phyloP scores from a whole-genome alignment of 179 eudicot genomes.

The Gypsophila paniculata region DNA sequence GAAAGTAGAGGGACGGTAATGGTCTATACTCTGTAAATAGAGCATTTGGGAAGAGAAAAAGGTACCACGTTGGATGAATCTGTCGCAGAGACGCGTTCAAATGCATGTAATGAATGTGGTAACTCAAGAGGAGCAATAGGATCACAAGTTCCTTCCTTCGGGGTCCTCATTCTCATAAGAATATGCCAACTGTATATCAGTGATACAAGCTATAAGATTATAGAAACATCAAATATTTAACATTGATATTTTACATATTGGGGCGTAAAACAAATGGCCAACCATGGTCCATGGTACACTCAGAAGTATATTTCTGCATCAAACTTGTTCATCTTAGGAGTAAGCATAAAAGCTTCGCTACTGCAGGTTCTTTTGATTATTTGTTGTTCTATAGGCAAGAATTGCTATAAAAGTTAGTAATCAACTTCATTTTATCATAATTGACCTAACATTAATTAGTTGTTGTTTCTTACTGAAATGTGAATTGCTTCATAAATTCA shows the following conservation, averaged over 20 bases:
- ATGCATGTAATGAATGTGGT: slow-evolving; percentile 93
- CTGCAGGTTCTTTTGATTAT: no score
- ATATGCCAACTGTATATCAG: slow-evolving; percentile 73
- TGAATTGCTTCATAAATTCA: no score
- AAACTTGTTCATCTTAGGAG: neutral
- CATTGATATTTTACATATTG: neutral
- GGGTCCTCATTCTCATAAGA: slow-evolving; percentile 83
- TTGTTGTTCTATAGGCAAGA: neutral
- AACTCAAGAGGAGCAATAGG: slow-evolving; percentile 88
- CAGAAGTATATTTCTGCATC: neutral
- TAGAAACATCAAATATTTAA: neutral
- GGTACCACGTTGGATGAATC: slow-evolving; percentile 70
- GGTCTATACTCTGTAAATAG: neutral
- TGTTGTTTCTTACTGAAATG: no score
- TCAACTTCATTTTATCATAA: neutral
- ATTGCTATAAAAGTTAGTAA: neutral
- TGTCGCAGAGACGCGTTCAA: slow-evolving; percentile 58
- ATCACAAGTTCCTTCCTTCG: slow-evolving; percentile 58
- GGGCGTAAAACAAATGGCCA: slow-evolving; percentile 2
- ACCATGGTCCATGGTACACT: no score
- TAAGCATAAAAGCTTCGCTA: neutral
- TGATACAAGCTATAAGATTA: slow-evolving; percentile 5
- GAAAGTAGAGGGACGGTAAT: no score
- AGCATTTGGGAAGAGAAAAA: neutral
- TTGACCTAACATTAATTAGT: neutral